These are phyloP conservation scores for Breviolum minutum DNA, from an alignment of 73 alveolate genomes.

Conservation along the genomic window DNA sequence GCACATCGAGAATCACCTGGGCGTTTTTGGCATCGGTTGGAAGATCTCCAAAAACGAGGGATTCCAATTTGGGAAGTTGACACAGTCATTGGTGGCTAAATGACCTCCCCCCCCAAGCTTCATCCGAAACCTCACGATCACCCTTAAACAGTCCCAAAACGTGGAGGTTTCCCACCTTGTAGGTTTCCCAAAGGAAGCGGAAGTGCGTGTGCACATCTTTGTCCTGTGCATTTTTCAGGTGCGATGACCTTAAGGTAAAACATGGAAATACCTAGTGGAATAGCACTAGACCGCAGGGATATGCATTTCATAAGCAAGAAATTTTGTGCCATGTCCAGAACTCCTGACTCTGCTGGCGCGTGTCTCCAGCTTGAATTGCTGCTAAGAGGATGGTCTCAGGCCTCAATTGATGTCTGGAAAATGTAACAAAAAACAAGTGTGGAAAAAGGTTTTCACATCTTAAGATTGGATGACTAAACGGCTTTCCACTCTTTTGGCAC, in stretches of 20 bases:
- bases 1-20: constrained; percentile 87
- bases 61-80: neutral
- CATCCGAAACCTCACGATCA: too few species aligned
- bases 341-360: constrained; percentile 95
- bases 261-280: neutral
- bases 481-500: too few species aligned
- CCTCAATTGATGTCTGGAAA: neutral
- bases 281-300: neutral
- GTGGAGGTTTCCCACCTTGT: constrained; percentile 15
- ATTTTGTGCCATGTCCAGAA: neutral
- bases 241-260: neutral
- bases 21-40: too few species aligned
- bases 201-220: constrained; percentile 95
- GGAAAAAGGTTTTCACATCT: too few species aligned
- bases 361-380: constrained; percentile 93
- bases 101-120: too few species aligned
- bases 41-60: too few species aligned
- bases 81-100: too few species aligned
- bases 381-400: constrained; percentile 71
- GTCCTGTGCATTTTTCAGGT: neutral
- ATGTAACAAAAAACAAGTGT: neutral
- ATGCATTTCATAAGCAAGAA: neutral
- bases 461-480: neutral
- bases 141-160: too few species aligned
- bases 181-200: constrained; percentile 94